Base-by-base conservation (phyloP, 805 yeast species). In the Danielia reshetovae region DNA sequence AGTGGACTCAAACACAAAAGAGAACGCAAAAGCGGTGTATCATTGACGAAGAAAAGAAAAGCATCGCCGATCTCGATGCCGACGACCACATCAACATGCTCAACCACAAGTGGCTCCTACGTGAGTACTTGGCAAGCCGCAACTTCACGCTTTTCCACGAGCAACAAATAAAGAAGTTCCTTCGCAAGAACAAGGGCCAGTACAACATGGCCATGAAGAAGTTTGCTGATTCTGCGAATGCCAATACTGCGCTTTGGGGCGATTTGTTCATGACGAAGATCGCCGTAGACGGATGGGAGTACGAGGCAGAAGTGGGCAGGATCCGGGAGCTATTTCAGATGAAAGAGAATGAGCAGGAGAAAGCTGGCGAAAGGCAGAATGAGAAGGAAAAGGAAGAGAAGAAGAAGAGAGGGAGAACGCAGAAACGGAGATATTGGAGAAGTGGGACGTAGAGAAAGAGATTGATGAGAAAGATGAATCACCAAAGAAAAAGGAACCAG, bases 61-160 rank as follows among this genome's bases (percentile, higher is more conserved):
- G 24, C 30, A 39, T 60, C 7, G 51, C 43, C 21, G 34, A 46
- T 11, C 34, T 60, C 8, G 31, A 52, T 2, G 32, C 39, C n/a
- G 39, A 50, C 6, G 65, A 61, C 36, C 48, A 56, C 38, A 24
- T 44, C 11, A 53, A 56, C 18, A 40, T 64, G 9, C 35, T 64
- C n/a, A 38, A 48, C 16, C 43, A 58, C 32, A 45, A 49, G 29
- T 35, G 38, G 16, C 36, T 62, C 13, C 49, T 64, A 27, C 51
- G 50, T 30, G 58, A 57, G 22, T 62, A 47, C 34, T 27, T 45
- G n/a, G 40, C 36, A 18, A 46, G 57, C 5, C 36, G 35, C 27
- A 36, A 51, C 14, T 44, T 51, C 30, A 59, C 69, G 1, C 38
- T 39, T n/a, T 43, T 45, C 27, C 70, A 64, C 43, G 49, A 47